phyloP scores from a whole-genome alignment of 306 rosid genomes.

The Pyrus bretschneideri region DNA sequence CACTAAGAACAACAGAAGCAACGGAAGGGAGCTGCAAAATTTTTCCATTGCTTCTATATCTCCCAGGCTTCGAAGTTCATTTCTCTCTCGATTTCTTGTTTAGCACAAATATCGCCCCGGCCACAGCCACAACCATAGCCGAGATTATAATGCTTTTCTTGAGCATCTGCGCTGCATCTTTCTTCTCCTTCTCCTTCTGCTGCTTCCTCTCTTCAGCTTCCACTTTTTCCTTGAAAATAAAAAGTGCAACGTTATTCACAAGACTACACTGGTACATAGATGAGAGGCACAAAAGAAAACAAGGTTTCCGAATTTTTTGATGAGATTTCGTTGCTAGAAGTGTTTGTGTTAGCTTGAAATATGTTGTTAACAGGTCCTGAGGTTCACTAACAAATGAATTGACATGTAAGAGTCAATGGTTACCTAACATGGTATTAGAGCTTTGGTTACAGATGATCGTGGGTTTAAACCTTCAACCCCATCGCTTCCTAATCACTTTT shows the following conservation, averaged over 20 bases:
- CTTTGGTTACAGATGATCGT: neutral
- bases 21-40: neutral
- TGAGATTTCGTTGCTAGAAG: neutral
- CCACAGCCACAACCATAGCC: slow-evolving; percentile 46
- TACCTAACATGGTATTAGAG: neutral
- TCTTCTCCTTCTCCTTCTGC: slow-evolving; percentile 16
- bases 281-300: neutral
- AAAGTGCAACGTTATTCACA: neutral
- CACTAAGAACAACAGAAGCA: neutral
- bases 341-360: neutral
- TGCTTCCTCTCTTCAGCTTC: slow-evolving; percentile 26
- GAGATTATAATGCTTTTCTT: slow-evolving; percentile 53
- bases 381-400: neutral
- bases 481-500: neutral
- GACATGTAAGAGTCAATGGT: too few species aligned
- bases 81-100: slow-evolving; percentile 55
- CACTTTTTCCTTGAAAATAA: slow-evolving; percentile 30
- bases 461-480: neutral
- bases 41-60: neutral
- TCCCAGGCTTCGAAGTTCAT: slow-evolving; percentile 1
- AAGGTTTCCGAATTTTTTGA: neutral
- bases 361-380: neutral
- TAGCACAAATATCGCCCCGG: slow-evolving; percentile 44
- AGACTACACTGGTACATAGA: neutral
- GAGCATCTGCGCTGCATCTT: slow-evolving; percentile 21